Conservation (phyloP, 2,329 filamentous ascomycete species). For the Botrytis fabae region DNA sequence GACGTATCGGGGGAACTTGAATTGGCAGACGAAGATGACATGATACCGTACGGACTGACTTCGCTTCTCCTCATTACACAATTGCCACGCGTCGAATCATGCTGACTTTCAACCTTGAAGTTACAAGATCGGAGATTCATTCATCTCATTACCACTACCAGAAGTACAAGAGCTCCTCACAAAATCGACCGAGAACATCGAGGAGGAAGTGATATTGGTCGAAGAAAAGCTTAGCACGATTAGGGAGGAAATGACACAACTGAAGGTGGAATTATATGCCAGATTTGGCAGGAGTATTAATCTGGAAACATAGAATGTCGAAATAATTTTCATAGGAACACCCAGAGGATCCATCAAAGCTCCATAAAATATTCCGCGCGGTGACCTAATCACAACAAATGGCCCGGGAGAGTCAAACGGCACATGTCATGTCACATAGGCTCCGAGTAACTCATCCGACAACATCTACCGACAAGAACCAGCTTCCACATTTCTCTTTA, state of each 20-base stretch:
- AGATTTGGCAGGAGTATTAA: slow-evolving; percentile 97
- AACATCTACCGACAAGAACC: neutral
- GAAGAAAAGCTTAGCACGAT: slow-evolving; percentile 75
- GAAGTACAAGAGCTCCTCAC: slow-evolving; percentile 86
- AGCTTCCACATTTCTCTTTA: neutral
- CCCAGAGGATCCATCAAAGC: slow-evolving; percentile 16
- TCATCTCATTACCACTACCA: slow-evolving; percentile 79
- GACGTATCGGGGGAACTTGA: slow-evolving; percentile 90
- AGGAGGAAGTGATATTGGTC: slow-evolving; percentile 71
- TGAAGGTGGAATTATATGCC: slow-evolving; percentile 92
- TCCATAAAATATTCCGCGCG: neutral
- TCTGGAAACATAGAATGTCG: slow-evolving; percentile 69
- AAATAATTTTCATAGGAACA: slow-evolving; percentile 32
- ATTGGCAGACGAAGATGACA: slow-evolving; percentile 91
- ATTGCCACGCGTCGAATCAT: neutral
- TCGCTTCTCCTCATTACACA: neutral
- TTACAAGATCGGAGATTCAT: slow-evolving; percentile 96
- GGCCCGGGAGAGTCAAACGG: slow-evolving; percentile 1
- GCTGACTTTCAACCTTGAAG: slow-evolving; percentile 49
- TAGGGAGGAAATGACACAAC: slow-evolving; percentile 81
- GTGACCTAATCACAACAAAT: neutral
- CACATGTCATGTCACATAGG: neutral
- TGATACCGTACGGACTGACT: slow-evolving; percentile 67
- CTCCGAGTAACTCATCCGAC: neutral
- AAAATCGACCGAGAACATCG: slow-evolving; percentile 68